These are phyloP conservation scores for Quercus berberidifolia DNA, from an alignment of 306 rosid genomes.

Conservation along the genomic window DNA sequence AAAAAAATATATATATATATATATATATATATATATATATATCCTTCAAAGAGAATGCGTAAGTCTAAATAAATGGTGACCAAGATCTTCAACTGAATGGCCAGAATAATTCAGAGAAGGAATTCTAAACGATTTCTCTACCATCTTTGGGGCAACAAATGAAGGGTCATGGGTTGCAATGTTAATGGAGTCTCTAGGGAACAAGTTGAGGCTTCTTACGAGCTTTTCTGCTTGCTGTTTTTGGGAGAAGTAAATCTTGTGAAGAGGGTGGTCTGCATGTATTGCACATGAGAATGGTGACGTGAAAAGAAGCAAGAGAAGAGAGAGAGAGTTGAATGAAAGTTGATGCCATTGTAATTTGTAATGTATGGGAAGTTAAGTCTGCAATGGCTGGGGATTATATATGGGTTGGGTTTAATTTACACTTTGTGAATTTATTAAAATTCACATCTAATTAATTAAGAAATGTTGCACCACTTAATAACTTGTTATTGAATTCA, in stretches of 20 bases:
- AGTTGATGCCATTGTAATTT: conserved; percentile 47
- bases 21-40: too few species aligned
- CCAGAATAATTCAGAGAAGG: conserved; percentile 38
- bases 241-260: conserved; percentile 22
- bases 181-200: conserved; percentile 68
- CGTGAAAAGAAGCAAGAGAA: conserved; percentile 25
- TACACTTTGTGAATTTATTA: too few species aligned
- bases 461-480: too few species aligned
- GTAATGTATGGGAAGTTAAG: neutral
- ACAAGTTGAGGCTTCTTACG: conserved; percentile 59
- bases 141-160: conserved; percentile 31
- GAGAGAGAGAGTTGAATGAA: conserved; percentile 20
- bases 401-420: too few species aligned
- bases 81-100: conserved; percentile 61
- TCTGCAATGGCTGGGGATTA: conserved; percentile 21
- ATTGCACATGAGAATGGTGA: conserved; percentile 33
- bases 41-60: too few species aligned
- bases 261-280: conserved; percentile 5
- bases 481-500: too few species aligned
- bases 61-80: conserved; percentile 32
- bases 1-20: too few species aligned
- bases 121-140: conserved; percentile 59
- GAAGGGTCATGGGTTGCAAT: conserved; percentile 24
- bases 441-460: too few species aligned
- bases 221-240: conserved; percentile 57